A percentile compares a stretch with the other conserved stretches of the same genome.
Evolutionary conservation across 352 stramenopile genomes (phyloP).

Genomic region (Pythium scleroteichum): DNA sequence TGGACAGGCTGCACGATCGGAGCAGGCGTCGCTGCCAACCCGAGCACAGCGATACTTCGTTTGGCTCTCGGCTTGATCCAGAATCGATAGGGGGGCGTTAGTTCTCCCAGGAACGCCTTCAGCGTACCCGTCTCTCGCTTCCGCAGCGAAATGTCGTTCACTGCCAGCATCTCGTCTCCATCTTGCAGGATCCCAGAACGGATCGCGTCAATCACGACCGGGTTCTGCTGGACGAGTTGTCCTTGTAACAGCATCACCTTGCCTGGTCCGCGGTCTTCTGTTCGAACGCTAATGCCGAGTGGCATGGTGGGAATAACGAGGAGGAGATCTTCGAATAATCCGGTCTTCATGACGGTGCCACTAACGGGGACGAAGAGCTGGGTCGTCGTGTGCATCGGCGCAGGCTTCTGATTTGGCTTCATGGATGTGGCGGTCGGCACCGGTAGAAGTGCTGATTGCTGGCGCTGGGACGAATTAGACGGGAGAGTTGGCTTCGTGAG

Average conservation of each 20-base stretch:
- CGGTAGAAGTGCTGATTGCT: background rate
- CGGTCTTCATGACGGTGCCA: background rate
- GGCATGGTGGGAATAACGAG: constrained; percentile 51
- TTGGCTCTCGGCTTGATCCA: constrained; percentile 55
- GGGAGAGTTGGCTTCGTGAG: constrained; percentile 14
- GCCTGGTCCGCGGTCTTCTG: constrained; percentile 9
- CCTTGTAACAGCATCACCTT: constrained; percentile 29
- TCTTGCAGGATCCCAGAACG: constrained; percentile 52
- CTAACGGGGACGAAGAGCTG: constrained; percentile 21
- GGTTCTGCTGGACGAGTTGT: constrained; percentile 29
- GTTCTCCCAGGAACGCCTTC: constrained; percentile 34
- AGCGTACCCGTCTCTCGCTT: constrained; percentile 33
- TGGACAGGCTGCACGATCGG: background rate
- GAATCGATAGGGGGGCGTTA: constrained; percentile 46
- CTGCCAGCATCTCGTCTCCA: constrained; percentile 60
- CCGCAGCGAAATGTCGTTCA: constrained; percentile 56
- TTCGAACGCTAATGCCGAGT: constrained; percentile 54
- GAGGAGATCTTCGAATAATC: constrained; percentile 64
- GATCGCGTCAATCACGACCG: constrained; percentile 43
- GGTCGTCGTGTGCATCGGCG: constrained; percentile 14
- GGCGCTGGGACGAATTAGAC: background rate
- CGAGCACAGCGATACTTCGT: constrained; percentile 27
- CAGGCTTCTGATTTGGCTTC: background rate
- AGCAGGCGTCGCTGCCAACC: background rate
- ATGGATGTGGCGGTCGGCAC: background rate